Evolutionary conservation across 257 asterid species (phyloP).

Genomic region (Handroanthus guayacan): DNA sequence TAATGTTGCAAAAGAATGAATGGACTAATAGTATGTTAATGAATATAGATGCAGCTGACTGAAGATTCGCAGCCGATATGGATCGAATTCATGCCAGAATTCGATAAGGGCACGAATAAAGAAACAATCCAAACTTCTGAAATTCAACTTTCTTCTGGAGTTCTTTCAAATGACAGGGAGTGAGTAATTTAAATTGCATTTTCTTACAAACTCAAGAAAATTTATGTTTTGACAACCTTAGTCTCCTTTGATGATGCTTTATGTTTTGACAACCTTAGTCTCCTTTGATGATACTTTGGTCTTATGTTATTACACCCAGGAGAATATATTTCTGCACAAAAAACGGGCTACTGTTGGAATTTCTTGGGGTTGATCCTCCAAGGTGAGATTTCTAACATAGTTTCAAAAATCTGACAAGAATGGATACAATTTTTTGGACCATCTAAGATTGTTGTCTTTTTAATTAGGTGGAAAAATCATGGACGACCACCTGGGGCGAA

Average conservation of each 20-base stretch:
- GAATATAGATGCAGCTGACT: constrained; percentile 64
- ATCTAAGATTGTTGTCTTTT: neutral
- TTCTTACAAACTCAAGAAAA: neutral
- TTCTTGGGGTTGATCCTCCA: constrained; percentile 60
- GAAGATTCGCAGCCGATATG: constrained; percentile 73
- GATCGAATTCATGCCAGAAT: constrained; percentile 60
- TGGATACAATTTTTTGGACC: neutral
- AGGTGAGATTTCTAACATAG: constrained; percentile 51
- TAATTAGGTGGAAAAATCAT: constrained; percentile 74
- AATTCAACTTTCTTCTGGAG: constrained; percentile 52
- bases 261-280: constrained; percentile 21
- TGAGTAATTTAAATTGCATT: constrained; percentile 48
- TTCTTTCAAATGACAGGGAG: constrained; percentile 62
- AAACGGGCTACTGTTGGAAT: constrained; percentile 64
- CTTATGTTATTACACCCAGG: constrained; percentile 54
- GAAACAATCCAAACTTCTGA: constrained; percentile 42
- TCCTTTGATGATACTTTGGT: constrained; percentile 43
- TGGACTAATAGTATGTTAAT: neutral
- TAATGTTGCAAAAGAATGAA: constrained; percentile 12
- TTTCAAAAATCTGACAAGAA: neutral
- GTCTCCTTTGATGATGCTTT: constrained; percentile 38
- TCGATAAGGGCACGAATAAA: constrained; percentile 33
- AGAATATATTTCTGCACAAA: constrained; percentile 72
- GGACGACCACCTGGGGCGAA: constrained; percentile 86
- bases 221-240: constrained; percentile 16